Percentiles rank a stretch among this genome's conserved stretches.
Conservation (phyloP, 2,329 filamentous ascomycete genomes). For the Coniochaeta prunicola region DNA sequence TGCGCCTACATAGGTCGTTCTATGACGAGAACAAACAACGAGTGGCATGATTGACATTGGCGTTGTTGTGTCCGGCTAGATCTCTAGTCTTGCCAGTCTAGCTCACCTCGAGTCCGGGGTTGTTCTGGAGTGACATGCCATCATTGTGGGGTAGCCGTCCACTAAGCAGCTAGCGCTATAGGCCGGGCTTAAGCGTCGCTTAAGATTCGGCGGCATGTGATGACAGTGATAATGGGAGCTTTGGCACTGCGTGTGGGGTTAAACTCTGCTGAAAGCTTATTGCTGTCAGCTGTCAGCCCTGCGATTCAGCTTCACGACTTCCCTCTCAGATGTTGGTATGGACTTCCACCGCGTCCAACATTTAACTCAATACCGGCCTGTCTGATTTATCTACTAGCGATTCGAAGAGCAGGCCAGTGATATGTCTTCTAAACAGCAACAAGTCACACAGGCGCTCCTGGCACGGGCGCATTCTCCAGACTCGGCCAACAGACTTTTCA, state of each 20-base stretch:
- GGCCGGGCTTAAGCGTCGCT: neutral
- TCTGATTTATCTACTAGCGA: neutral
- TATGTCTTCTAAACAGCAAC: slow-evolving; percentile 18
- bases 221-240: neutral
- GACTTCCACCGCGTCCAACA: neutral
- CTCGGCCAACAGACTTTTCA: slow-evolving; percentile 63
- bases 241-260: neutral
- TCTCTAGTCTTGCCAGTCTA: neutral
- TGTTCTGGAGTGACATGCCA: neutral
- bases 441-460: slow-evolving; percentile 58
- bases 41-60: neutral
- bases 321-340: neutral
- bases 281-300: neutral
- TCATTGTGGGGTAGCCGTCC: neutral
- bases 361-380: neutral
- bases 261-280: neutral
- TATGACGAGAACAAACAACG: neutral
- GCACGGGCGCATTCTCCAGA: slow-evolving; percentile 71
- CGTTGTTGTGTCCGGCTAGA: neutral
- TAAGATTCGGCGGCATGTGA: slow-evolving; percentile 1
- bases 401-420: too few relatives aligned
- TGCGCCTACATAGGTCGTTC: neutral
- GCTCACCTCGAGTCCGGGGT: neutral
- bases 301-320: neutral
- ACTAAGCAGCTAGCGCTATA: neutral